A percentile compares a stretch with the other conserved stretches of the same genome.
Conservation (phyloP, 306 rosid species). For the Trifolium subterraneum region DNA sequence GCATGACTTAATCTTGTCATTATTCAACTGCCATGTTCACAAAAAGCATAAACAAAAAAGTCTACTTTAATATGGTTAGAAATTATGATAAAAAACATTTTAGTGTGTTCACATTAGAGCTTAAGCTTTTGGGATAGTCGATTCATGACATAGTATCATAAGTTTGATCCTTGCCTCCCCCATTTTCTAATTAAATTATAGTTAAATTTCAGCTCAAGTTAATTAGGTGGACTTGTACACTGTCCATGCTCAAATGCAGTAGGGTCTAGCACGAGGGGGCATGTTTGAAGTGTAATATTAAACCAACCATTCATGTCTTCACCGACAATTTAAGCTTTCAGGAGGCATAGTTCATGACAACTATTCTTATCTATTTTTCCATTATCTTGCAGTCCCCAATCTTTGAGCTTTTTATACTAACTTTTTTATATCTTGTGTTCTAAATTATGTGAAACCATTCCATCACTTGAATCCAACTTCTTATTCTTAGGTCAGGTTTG, state of each 20-base stretch:
- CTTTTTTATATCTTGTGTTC: no score
- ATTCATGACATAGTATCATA: slow-evolving; percentile 4
- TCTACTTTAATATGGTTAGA: neutral
- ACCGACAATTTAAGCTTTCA: neutral
- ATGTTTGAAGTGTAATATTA: neutral
- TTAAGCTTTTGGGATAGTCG: neutral
- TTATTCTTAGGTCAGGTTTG: slow-evolving; percentile 9
- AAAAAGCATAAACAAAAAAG: neutral
- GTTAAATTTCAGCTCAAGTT: neutral
- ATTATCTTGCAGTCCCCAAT: neutral
- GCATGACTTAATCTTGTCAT: neutral
- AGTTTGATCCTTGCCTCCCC: neutral
- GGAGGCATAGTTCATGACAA: neutral
- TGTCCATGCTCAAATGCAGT: neutral
- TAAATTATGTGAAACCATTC: neutral
- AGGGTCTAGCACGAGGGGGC: neutral
- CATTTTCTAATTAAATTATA: neutral
- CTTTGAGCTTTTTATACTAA: neutral
- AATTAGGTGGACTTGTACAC: neutral
- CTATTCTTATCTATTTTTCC: neutral
- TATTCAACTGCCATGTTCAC: neutral
- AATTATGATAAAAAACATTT: neutral
- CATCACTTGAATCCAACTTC: slow-evolving; percentile 11
- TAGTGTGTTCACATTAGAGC: neutral
- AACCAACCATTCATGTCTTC: neutral